Conservation (phyloP, 352 stramenopile genomes). For the Phytophthora brassicae region DNA sequence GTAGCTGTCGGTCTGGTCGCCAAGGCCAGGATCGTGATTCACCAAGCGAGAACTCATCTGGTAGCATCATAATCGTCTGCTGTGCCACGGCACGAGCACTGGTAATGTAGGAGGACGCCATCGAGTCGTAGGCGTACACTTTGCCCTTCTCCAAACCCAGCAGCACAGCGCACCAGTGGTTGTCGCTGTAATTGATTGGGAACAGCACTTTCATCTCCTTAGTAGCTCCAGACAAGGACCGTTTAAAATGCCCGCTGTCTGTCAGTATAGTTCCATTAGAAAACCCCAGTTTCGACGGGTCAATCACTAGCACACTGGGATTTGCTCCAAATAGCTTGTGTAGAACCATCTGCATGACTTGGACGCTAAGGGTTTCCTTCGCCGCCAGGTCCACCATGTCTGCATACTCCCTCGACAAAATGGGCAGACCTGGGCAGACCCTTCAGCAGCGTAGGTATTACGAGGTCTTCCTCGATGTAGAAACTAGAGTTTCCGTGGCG, state of each 20-base stretch:
- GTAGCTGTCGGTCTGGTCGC: too few species aligned
- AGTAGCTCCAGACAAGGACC: background rate
- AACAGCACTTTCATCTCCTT: background rate
- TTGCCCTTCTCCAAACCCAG: too few species aligned
- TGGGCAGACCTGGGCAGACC: background rate
- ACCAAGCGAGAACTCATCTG: too few species aligned
- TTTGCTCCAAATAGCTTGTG: background rate
- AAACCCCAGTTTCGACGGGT: background rate
- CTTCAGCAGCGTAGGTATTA: background rate
- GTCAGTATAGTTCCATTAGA: background rate
- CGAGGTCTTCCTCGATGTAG: too few species aligned
- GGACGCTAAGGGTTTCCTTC: background rate
- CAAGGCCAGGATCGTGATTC: too few species aligned
- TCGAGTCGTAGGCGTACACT: background rate
- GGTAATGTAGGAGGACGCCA: background rate
- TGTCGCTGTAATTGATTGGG: background rate
- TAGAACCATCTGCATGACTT: background rate
- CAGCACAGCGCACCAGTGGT: background rate
- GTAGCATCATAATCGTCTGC: background rate
- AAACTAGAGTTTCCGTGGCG: too few species aligned
- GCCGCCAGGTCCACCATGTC: background rate
- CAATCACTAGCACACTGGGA: background rate
- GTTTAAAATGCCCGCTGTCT: background rate
- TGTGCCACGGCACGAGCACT: background rate
- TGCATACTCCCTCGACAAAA: background rate